Evolutionary conservation across 2,329 filamentous ascomycete species (phyloP), one percentile per base, ranked within the genome.

Genomic region (Nothopassalora personata): DNA sequence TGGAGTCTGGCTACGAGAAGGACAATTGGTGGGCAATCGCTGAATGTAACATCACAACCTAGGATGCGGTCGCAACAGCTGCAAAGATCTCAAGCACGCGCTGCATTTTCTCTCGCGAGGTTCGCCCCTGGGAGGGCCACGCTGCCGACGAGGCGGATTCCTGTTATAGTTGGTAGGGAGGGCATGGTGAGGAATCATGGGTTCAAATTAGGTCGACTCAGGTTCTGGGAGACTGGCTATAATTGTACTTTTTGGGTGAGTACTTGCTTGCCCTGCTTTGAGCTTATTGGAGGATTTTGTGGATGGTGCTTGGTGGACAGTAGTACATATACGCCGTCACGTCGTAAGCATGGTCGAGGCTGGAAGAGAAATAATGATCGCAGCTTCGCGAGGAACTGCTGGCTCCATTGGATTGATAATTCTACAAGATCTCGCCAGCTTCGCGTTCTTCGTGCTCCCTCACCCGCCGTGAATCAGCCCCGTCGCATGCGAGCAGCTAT

Each of bases 1-100:
- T 94, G 27, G 86, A 90, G 65, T 85, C 85, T 60, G 94, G 94
- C 34, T 99, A 97, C 75, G 94, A 99, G 72, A 92, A 87, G 77
- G 94, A 97, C 72, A 99, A 99, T 76, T 97, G 94, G 94, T 99
- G 93, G 93, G 91, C 86, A 1, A 54, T 58, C 23, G 56, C 56
- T 13, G 49, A 51, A 19, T 10, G 49, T 19, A n/a, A 34, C 28
- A 51, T 43, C 39, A 43, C 39, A 43, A 5, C n/a, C 39, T 43
- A n/a, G 39, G n/a, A 18, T 8, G n/a, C n/a, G 39, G 13, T 18
- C 43, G 51, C 28, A 31, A 53, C 31, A 15, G 27, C 36, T 13
- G 23, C 11, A 28, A 11, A 39, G 11, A 54, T 46, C 36, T 54
- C 53, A 13, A 54, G 27, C 13, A 47, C 27, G 28, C 13, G 33